Evolutionary conservation across 257 asterid genomes (phyloP).

Genomic region (Misopates orontium): DNA sequence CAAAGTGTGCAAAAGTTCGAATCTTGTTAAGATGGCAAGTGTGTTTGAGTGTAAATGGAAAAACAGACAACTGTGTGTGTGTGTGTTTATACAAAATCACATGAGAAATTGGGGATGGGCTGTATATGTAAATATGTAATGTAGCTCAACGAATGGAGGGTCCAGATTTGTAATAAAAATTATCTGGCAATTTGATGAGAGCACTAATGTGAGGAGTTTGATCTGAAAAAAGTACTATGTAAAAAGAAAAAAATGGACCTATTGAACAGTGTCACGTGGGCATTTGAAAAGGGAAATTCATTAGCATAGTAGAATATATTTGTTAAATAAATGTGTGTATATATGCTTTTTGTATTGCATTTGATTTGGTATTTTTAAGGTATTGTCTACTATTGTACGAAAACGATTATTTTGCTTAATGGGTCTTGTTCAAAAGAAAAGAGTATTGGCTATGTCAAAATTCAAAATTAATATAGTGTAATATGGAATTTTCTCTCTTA

Average conservation of each 20-base stretch:
- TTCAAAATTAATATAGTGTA: too few relatives aligned
- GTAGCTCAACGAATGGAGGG: slow-evolving; percentile 22
- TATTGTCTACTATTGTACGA: too few relatives aligned
- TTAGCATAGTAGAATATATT: slow-evolving; percentile 4
- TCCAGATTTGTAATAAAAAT: slow-evolving; percentile 11
- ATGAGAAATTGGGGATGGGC: slow-evolving; percentile 24
- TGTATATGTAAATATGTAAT: not conserved
- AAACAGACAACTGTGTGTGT: slow-evolving; percentile 13
- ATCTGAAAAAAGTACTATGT: not conserved
- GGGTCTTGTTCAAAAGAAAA: too few relatives aligned
- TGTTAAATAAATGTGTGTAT: too few relatives aligned
- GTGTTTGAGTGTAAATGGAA: slow-evolving; percentile 12
- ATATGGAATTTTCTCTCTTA: too few relatives aligned
- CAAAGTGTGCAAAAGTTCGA: slow-evolving; percentile 23
- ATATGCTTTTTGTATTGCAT: not conserved
- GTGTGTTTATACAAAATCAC: slow-evolving; percentile 26
- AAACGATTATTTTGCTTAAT: too few relatives aligned
- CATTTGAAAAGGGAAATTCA: not conserved
- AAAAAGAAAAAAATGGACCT: not conserved
- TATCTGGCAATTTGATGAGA: slow-evolving; percentile 2
- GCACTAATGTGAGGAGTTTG: not conserved
- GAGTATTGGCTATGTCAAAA: too few relatives aligned
- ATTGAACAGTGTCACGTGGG: not conserved
- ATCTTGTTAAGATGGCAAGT: slow-evolving; percentile 31
- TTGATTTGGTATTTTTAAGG: not conserved